These are phyloP conservation scores for Arthrobotrys entomopaga DNA, from an alignment of 2,329 filamentous ascomycete species.

Conservation along the genomic window DNA sequence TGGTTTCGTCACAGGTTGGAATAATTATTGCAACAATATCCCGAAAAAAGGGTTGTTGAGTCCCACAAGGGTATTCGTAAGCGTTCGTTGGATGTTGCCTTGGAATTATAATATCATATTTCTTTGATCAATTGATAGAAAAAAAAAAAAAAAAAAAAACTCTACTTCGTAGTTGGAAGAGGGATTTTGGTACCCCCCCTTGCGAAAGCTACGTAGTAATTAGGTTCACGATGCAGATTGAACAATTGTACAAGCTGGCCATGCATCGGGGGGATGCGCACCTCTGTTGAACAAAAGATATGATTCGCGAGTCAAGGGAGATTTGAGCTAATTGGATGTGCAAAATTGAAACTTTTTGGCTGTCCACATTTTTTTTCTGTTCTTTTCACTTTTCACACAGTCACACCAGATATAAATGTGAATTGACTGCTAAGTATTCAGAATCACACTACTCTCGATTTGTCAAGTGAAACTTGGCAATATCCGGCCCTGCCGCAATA, in stretches of 20 bases:
- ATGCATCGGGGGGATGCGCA: slow-evolving; percentile 33
- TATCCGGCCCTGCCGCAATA: slow-evolving; percentile 17
- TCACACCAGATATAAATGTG: not conserved
- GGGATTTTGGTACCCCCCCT: slow-evolving; percentile 1
- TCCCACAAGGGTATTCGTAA: slow-evolving; percentile 31
- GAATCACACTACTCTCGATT: slow-evolving; percentile 1
- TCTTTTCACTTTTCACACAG: not conserved
- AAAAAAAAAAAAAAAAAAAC: slow-evolving; percentile 10
- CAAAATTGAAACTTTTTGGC: not conserved
- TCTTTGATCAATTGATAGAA: not conserved
- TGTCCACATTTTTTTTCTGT: not conserved
- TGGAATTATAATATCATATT: not conserved
- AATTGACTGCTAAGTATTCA: not conserved
- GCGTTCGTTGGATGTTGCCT: slow-evolving; percentile 42
- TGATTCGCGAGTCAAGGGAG: slow-evolving; percentile 28
- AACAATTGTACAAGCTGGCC: slow-evolving; percentile 38
- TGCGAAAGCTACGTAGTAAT: not conserved
- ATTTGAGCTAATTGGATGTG: slow-evolving; percentile 24
- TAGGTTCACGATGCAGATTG: slow-evolving; percentile 26
- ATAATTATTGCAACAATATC: slow-evolving; percentile 3
- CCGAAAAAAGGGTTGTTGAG: not conserved
- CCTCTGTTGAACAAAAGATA: slow-evolving; percentile 15
- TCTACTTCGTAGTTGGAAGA: too few species aligned
- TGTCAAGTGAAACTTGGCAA: slow-evolving; percentile 35
- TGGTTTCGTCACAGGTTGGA: not conserved